Base-by-base conservation (phyloP, 768 basidiomycete genomes). In the Kwoniella europaea region DNA sequence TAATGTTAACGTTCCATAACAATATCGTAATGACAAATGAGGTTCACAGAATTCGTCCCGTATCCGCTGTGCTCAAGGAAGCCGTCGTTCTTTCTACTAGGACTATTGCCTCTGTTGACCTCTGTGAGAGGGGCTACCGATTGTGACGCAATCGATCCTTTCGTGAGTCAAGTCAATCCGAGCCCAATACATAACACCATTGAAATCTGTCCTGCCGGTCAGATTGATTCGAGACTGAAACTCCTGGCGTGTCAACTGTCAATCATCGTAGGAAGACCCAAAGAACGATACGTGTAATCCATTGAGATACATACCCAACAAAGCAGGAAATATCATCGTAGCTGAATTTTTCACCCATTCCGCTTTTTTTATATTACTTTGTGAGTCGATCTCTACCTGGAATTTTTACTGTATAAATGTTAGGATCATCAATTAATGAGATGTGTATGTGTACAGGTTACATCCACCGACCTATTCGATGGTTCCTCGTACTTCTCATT, bases 221-320 rank as follows among this genome's bases (percentile, higher is more conserved):
- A 35, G 7, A 9, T 35, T 0, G 35, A 35, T 6, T 9, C 6
- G 5, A 35, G 35, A 35, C 35, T 35, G 35, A 35, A 6, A 35
- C 35, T 35, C 7, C 35, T 35, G 35, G 35, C 35, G 35, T 35
- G 35, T 35, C 35, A 1, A 18, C 2, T 50, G 46, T 50, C 18
- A 50, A 13, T 15, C 46, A 18, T 10, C 13, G 22, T 24, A 63
- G 63, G 46, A 20, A 10, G 63, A 63, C 13, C 63, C 63, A 10
- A 46, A 27, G 24, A 27, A 63, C 63, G 63, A 63, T 53, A 2
- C 50, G 18, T 82, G 82, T 65, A 83, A 83, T 67, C 79, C 80
- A 16, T 69, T 83, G 9, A 75, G 79, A 55, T 83, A 83, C 59
- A 72, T 83, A 16, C 82, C 82, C 1, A 68, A 63, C 27, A 53